A percentile compares a stretch with the other conserved stretches of the same genome.
phyloP scores from a whole-genome alignment of 2,329 filamentous ascomycete genomes.

The Colletotrichum sp. region DNA sequence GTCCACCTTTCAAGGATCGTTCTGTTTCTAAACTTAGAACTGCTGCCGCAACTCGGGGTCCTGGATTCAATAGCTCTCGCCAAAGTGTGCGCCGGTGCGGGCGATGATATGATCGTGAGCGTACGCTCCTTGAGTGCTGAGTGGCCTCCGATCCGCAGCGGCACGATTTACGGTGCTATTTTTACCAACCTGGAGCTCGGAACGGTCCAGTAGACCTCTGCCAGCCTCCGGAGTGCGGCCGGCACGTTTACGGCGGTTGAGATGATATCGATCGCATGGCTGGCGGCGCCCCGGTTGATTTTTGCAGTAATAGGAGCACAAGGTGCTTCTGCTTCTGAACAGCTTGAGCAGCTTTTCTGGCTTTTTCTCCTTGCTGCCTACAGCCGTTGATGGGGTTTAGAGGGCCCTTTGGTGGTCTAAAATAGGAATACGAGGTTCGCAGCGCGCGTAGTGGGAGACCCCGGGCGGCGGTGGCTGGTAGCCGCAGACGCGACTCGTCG shows the following conservation, averaged over 20 bases:
- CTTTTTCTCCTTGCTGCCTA: slow-evolving; percentile 15
- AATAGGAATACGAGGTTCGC: slow-evolving; percentile 10
- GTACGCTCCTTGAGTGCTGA: neutral
- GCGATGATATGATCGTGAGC: neutral
- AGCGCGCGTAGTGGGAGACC: neutral
- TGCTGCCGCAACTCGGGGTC: neutral
- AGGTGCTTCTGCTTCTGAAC: neutral
- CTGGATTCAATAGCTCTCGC: neutral
- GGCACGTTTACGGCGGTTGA: neutral
- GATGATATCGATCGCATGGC: neutral
- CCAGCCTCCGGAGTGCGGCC: neutral
- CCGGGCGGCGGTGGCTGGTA: neutral
- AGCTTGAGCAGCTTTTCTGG: neutral
- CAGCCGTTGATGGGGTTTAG: neutral
- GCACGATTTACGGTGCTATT: neutral
- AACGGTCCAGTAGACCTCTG: neutral
- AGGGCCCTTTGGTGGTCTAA: neutral
- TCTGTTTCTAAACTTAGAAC: slow-evolving; percentile 10
- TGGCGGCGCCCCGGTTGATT: neutral
- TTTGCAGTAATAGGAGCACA: neutral
- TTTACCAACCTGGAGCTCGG: neutral
- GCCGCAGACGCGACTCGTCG: neutral
- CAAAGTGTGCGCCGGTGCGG: neutral
- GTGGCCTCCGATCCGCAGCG: neutral
- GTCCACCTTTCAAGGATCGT: neutral